Evolutionary conservation across 768 basidiomycete species (phyloP).

Genomic region (Panus rudis): DNA sequence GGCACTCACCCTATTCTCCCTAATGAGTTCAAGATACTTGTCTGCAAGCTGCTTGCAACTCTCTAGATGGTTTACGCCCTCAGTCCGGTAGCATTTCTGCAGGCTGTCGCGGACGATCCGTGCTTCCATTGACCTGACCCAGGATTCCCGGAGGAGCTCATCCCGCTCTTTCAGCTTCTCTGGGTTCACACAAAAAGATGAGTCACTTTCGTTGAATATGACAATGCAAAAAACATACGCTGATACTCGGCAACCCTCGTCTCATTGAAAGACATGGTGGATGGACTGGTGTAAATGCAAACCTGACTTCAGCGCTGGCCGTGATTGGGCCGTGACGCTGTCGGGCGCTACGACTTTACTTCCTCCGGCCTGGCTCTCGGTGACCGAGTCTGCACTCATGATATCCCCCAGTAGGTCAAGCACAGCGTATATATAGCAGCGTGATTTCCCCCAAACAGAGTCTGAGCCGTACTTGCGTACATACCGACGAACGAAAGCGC

Average conservation of each 20-base stretch:
- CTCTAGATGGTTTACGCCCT: conserved; percentile 90
- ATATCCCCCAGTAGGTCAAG: too few species aligned
- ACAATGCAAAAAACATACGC: conserved; percentile 30
- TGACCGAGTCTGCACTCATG: too few species aligned
- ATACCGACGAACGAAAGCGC: too few species aligned
- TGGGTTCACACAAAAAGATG: conserved; percentile 21
- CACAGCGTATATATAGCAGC: too few species aligned
- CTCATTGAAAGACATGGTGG: conserved; percentile 36
- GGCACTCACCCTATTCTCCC: conserved; percentile 67
- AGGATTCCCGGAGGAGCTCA: conserved; percentile 77
- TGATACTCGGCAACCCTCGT: conserved; percentile 41
- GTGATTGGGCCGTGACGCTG: too few species aligned
- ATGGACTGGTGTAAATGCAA: too few species aligned
- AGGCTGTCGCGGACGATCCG: conserved; percentile 85
- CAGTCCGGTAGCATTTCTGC: conserved; percentile 79
- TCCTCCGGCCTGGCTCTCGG: too few species aligned
- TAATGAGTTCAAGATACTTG: conserved; percentile 72
- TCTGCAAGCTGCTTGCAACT: conserved; percentile 83
- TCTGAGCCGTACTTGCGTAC: too few species aligned
- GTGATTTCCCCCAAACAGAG: too few species aligned
- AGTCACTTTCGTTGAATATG: background rate
- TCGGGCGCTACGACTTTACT: too few species aligned
- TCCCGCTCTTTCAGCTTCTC: conserved; percentile 67
- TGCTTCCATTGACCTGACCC: conserved; percentile 92
- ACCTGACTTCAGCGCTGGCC: too few species aligned